phyloP scores from a whole-genome alignment of 2,329 filamentous ascomycete genomes.

The Chrysoporthe cubensis region DNA sequence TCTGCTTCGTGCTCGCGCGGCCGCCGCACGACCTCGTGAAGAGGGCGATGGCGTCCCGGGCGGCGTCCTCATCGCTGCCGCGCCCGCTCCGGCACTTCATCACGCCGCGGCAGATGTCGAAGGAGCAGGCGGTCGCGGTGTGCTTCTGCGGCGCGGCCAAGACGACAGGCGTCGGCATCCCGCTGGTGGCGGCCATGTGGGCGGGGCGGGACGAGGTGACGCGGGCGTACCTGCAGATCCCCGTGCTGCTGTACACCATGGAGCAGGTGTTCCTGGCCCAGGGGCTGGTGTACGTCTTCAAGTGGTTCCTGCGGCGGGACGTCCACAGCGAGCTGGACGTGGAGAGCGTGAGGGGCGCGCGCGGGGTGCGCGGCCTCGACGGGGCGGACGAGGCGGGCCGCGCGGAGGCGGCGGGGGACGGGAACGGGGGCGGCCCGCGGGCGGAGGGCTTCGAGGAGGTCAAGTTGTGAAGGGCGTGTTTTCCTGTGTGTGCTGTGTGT shows the following conservation, averaged over 20 bases:
- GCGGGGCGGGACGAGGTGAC: slow-evolving; percentile 56
- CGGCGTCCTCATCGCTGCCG: slow-evolving; percentile 41
- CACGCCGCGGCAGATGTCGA: slow-evolving; percentile 56
- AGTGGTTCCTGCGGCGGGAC: slow-evolving; percentile 44
- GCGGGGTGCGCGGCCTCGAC: background rate
- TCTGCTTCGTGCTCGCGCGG: slow-evolving; percentile 59
- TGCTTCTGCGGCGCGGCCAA: slow-evolving; percentile 77
- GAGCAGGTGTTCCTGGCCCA: slow-evolving; percentile 58
- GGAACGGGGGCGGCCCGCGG: background rate
- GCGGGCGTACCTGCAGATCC: slow-evolving; percentile 64
- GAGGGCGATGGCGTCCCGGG: slow-evolving; percentile 38
- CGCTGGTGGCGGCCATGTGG: slow-evolving; percentile 71
- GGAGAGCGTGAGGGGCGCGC: slow-evolving; percentile 26
- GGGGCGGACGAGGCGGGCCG: background rate
- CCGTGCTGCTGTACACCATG: slow-evolving; percentile 64
- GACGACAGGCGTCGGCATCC: slow-evolving; percentile 71
- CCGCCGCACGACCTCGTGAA: slow-evolving; percentile 42
- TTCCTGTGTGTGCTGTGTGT: background rate
- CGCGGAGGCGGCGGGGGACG: background rate
- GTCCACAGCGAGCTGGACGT: slow-evolving; percentile 21
- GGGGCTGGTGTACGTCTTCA: slow-evolving; percentile 51
- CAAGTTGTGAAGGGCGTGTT: background rate
- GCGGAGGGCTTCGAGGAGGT: background rate
- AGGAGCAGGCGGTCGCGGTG: slow-evolving; percentile 68
- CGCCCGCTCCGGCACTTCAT: slow-evolving; percentile 40